Base-by-base conservation (phyloP, 371 early-diverging fungal genomes). In the Conidiobolus incongruus region DNA sequence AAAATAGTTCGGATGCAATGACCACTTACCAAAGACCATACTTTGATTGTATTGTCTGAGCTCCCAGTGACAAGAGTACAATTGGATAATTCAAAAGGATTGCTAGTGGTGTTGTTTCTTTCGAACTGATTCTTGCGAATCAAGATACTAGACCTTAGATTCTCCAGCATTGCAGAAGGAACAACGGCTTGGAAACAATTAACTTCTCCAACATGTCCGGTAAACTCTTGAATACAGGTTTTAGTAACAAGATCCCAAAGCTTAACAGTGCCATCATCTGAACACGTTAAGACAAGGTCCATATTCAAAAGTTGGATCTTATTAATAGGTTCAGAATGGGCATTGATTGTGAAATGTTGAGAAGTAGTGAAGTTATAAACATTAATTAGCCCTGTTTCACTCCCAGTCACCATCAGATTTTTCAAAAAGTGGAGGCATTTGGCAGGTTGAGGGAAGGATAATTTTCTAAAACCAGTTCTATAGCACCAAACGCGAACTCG, bases 401-500 rank as follows among this genome's bases (percentile, higher is more conserved):
- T 75, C 34, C 88, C 91, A 44, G 76, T 75, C 2, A 78, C 91
- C 43, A 89, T 55, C 4, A 77, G 47, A 13, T 67, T 61, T 35
- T 78, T 69, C 47, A 78, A 74, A 52, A 84, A 90, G 56, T 93
- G 84, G 15, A 91, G 60, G 19, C 76, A 77, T 23, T 76, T 64
- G 15, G 95, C 81, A 44, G 68, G 70, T 28, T 92, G 87, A 45
- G 76, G 78, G 23, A 78, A 79, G 36, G 70, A 75, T 37, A 96
- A 55, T 0, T 77, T 81, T 21, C 88, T 78, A 32, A 96, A 71
- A 47, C 91, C 95, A 3, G 77, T 80, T 37, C 83, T 79, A 54
- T 86, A 81, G 60, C 93, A 85, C 98, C 98, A 98, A 36, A 99
- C 79, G 48, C 82, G 68, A n/a, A 98, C 69, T 0, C 92, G 92